Evolutionary conservation across 495 filamentous ascomycete genomes (phyloP).

Genomic region (Lasiosphaeria ovina): DNA sequence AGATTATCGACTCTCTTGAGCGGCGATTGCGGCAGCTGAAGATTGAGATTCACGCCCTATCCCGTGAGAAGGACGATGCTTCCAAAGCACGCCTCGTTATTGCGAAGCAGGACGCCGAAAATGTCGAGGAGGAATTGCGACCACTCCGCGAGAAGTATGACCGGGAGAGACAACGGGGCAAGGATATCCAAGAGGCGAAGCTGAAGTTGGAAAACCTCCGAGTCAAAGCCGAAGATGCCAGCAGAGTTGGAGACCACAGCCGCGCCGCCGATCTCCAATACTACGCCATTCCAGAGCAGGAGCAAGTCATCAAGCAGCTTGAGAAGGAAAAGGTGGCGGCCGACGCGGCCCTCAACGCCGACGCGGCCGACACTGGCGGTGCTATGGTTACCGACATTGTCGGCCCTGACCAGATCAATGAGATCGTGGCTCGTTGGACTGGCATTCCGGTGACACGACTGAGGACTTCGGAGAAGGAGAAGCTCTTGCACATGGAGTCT

Average conservation of each 20-base stretch:
- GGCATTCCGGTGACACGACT: constrained; percentile 94
- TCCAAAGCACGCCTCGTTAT: constrained; percentile 75
- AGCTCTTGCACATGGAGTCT: constrained; percentile 91
- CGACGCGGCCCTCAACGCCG: constrained; percentile 69
- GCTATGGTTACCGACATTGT: constrained; percentile 88
- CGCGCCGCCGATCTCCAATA: constrained; percentile 91
- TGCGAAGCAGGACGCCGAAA: constrained; percentile 86
- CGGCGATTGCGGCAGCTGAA: constrained; percentile 82
- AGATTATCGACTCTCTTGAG: constrained; percentile 89
- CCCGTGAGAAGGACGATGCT: constrained; percentile 91
- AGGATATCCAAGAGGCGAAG: constrained; percentile 93
- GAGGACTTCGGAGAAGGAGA: constrained; percentile 94
- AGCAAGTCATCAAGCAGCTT: constrained; percentile 70
- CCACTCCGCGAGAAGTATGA: constrained; percentile 96
- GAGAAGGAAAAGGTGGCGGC: constrained; percentile 75
- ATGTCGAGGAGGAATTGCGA: constrained; percentile 85
- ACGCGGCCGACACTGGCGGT: constrained; percentile 56
- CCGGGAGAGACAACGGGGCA: constrained; percentile 80
- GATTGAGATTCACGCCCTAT: constrained; percentile 93
- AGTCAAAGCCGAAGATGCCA: constrained; percentile 89
- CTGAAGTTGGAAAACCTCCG: constrained; percentile 85
- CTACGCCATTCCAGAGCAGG: constrained; percentile 93
- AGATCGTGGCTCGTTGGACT: constrained; percentile 94
- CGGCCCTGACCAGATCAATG: constrained; percentile 97
- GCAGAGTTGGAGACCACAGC: constrained; percentile 74